Evolutionary conservation across 2,329 filamentous ascomycete genomes (phyloP), one percentile per base, ranked within the genome.

Genomic region (Rugonectria rugulosa): DNA sequence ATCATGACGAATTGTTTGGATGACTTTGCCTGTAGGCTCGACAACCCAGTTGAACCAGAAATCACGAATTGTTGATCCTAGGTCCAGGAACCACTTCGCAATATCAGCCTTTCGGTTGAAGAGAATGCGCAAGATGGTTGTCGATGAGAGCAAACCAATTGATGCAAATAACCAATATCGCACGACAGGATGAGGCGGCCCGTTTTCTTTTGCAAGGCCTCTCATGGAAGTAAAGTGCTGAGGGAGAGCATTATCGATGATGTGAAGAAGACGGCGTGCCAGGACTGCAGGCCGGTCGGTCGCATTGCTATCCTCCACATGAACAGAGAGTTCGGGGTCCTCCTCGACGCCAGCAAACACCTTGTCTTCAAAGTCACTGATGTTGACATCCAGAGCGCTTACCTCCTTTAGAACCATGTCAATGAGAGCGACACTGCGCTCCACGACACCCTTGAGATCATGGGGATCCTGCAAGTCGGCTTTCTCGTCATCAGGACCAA

Each of bases 41-140:
- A 99, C 79, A 3, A 99, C 89, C 95, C 95, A 99, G 72, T 99
- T 99, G 57, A 88, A 81, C 90, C 93, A 97, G 71, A 99, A 99
- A 72, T 96, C 94, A 49, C 90, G 83, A 1, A 88, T 77, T 0
- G 95, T 99, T 2, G 79, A 78, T 7, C 92, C 94, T 21, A 97
- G 76, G 61, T 95, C 90, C 29, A 83, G 80, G 38, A 96, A 79
- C 92, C 93, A 97, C 41, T 86, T 81, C 21, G 91, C 62, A 17
- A 99, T 88, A 63, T 94, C 90, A 17, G 89, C 88, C 65, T 86
- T 86, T 46, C 88, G 84, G 68, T 88, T 91, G 57, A 90, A 80
- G 24, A 96, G 74, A 31, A 98, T 84, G 19, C 88, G 88, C 14
- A 98, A 78, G n/a, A 96, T 81, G 0, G 93, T 97, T 14, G 90